A percentile compares a stretch with the other conserved stretches of the same genome.
Evolutionary conservation across 345 rosid species (phyloP).

Genomic region (Salix purpurea): DNA sequence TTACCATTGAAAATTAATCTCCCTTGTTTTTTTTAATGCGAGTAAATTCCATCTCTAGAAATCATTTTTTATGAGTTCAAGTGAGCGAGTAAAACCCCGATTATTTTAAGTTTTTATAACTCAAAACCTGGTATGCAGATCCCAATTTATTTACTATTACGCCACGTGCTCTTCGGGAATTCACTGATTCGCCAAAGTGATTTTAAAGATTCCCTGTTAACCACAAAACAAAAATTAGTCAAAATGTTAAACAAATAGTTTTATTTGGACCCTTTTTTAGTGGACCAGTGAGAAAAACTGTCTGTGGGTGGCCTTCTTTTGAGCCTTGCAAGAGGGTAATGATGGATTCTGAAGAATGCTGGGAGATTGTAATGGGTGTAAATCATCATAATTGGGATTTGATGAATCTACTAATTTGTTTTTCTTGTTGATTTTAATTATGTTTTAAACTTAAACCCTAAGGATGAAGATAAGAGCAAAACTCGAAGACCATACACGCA

Average conservation of each 20-base stretch:
- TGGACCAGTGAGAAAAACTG: conserved; percentile 6
- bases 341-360: conserved; percentile 12
- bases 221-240: neutral
- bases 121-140: accelerated
- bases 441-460: conserved; percentile 14
- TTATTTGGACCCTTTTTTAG: neutral
- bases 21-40: no score
- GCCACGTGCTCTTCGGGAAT: neutral
- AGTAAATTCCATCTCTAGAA: accelerated
- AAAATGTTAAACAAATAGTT: neutral
- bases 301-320: conserved; percentile 4
- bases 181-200: neutral
- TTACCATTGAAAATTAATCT: no score
- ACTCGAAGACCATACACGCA: no score
- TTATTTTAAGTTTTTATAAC: no score
- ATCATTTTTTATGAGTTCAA: no score
- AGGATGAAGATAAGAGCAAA: no score
- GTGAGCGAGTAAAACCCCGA: accelerated
- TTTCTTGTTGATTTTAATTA: neutral
- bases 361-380: conserved; percentile 21
- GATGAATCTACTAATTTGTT: neutral
- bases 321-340: conserved; percentile 11
- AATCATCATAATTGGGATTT: conserved; percentile 13
- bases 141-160: no score
- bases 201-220: neutral